Evolutionary conservation across 2,329 filamentous ascomycete genomes (phyloP).

Genomic region (Neopestalotiopsis sp.): DNA sequence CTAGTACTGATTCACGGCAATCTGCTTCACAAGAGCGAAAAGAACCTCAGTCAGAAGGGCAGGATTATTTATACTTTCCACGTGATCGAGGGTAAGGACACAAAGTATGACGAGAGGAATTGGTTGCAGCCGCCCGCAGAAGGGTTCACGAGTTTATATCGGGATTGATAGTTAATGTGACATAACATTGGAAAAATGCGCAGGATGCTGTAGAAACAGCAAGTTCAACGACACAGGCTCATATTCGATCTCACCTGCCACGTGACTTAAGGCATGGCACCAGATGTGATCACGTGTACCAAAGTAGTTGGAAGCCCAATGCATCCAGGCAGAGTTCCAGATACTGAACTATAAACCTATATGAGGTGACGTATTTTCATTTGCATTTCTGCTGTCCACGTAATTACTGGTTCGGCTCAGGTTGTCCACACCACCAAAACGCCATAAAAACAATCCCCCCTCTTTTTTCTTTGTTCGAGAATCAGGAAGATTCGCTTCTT

Average conservation of each 20-base stretch:
- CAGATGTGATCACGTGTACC: neutral
- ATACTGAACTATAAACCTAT: neutral
- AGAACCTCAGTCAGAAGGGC: conserved; percentile 83
- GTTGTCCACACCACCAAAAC: neutral
- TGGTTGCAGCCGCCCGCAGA: conserved; percentile 87
- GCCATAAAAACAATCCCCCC: neutral
- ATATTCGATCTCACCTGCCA: neutral
- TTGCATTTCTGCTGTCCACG: neutral
- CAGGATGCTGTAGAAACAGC: neutral
- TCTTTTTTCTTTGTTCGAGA: neutral
- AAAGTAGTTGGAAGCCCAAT: neutral
- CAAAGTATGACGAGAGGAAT: conserved; percentile 83
- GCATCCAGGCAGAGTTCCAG: neutral
- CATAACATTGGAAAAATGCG: neutral
- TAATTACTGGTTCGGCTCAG: neutral
- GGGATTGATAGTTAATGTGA: conserved; percentile 23
- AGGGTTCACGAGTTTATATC: conserved; percentile 76
- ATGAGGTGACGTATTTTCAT: neutral
- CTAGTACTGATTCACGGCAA: conserved; percentile 96
- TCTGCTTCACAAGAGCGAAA: conserved; percentile 93
- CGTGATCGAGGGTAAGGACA: conserved; percentile 81
- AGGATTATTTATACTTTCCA: conserved; percentile 98
- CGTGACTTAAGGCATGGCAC: too few relatives aligned
- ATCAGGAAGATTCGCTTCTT: neutral
- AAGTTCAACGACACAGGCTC: neutral